phyloP scores from a whole-genome alignment of 1,284 basidiomycete genomes.

The Neotropicomus parvogracilis region DNA sequence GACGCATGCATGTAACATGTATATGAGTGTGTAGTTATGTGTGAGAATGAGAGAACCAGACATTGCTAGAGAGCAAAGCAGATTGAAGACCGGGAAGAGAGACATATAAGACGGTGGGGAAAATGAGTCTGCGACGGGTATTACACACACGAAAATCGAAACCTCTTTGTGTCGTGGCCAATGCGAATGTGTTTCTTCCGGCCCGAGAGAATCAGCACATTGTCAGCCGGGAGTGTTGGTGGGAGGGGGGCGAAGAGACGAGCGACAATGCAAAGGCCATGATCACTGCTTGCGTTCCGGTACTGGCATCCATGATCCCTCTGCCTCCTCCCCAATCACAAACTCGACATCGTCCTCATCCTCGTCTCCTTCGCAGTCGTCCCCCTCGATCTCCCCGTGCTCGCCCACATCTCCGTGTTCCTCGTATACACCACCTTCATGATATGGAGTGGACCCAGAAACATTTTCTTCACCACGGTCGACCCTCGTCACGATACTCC shows the following conservation, averaged over 20 bases:
- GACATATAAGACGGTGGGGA: background rate
- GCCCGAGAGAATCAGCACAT: slow-evolving; percentile 8
- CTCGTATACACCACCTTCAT: background rate
- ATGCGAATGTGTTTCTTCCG: slow-evolving; percentile 20
- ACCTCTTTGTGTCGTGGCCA: slow-evolving; percentile 5
- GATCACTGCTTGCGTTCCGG: slow-evolving; percentile 35
- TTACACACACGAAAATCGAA: slow-evolving; percentile 15
- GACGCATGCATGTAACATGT: slow-evolving; percentile 19
- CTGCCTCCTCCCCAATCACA: slow-evolving; percentile 43
- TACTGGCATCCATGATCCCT: slow-evolving; percentile 42
- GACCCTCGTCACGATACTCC: slow-evolving; percentile 38
- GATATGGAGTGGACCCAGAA: background rate
- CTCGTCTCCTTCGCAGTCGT: slow-evolving; percentile 40
- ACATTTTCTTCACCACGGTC: background rate
- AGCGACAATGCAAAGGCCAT: background rate
- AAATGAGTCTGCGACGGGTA: slow-evolving; percentile 17
- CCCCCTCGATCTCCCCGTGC: slow-evolving; percentile 24
- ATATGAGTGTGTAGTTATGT: slow-evolving; percentile 6
- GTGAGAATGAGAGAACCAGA: background rate
- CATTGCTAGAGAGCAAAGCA: slow-evolving; percentile 15
- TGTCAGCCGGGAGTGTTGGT: slow-evolving; percentile 8
- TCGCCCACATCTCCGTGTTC: slow-evolving; percentile 17
- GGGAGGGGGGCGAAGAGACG: background rate
- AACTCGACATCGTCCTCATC: slow-evolving; percentile 55
- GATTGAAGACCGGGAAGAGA: slow-evolving; percentile 1